Percentiles rank a stretch among this genome's conserved stretches.
These are phyloP conservation scores for Plasmodium billcollinsi DNA, from an alignment of 169 alveolate species.

Conservation along the genomic window DNA sequence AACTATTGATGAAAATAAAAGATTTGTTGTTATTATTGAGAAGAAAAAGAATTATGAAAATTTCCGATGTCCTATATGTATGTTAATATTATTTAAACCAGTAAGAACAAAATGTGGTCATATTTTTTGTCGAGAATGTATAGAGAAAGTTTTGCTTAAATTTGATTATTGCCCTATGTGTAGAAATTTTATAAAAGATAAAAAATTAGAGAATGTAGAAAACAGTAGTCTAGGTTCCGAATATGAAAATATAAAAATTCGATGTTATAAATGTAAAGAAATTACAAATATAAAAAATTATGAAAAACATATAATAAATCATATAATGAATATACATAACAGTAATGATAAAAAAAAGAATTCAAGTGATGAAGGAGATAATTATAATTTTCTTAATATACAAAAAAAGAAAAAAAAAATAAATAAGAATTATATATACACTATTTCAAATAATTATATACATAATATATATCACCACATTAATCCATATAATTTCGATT, in stretches of 20 bases:
- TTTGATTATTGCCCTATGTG: constrained; percentile 61
- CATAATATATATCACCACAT: no score
- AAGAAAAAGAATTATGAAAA: constrained; percentile 56
- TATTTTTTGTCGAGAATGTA: constrained; percentile 77
- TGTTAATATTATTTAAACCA: constrained; percentile 78
- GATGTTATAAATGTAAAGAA: constrained; percentile 27
- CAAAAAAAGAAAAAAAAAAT: neutral
- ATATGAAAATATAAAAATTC: constrained; percentile 28
- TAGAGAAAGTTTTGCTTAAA: constrained; percentile 70
- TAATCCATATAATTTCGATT: constrained; percentile 3
- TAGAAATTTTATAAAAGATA: constrained; percentile 30
- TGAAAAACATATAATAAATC: constrained; percentile 31
- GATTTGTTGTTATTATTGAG: constrained; percentile 45
- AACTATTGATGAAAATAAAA: constrained; percentile 23
- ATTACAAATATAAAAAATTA: constrained; percentile 41
- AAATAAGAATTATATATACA: neutral
- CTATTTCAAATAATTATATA: no score
- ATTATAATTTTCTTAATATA: neutral
- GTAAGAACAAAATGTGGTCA: constrained; percentile 81
- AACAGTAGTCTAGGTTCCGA: constrained; percentile 27
- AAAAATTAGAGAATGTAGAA: constrained; percentile 11
- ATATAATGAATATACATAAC: neutral
- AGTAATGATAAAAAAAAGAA: neutral
- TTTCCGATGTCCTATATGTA: constrained; percentile 74
- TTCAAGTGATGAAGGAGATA: neutral